These are phyloP conservation scores for Trametes maxima DNA, from an alignment of 768 basidiomycete species.

Conservation along the genomic window DNA sequence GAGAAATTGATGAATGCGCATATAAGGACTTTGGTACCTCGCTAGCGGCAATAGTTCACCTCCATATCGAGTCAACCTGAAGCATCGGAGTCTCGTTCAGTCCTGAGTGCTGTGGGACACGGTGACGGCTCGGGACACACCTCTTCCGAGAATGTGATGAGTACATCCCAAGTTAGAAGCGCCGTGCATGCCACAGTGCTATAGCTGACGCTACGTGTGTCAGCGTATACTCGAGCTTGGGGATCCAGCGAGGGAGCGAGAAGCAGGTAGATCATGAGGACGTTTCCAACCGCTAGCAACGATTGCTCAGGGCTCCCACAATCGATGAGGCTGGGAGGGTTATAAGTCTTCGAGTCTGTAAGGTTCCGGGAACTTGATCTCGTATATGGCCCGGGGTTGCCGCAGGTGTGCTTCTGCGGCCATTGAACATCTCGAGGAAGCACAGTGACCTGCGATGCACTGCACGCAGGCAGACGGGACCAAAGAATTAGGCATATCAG, in stretches of 20 bases:
- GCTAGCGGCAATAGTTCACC: constrained; percentile 7
- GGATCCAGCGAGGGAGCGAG: background rate
- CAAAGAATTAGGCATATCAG: too few relatives aligned
- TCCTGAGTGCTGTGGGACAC: too few relatives aligned
- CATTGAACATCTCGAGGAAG: too few relatives aligned
- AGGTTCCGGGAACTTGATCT: too few relatives aligned
- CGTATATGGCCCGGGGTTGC: too few relatives aligned
- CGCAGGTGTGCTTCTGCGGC: too few relatives aligned
- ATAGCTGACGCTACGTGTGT: constrained; percentile 13
- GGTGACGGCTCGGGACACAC: background rate
- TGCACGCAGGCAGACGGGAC: too few relatives aligned
- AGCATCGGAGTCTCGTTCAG: background rate
- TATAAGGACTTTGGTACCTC: background rate
- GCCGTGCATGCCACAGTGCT: constrained; percentile 20
- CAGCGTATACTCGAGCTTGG: background rate
- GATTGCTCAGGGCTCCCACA: too few relatives aligned
- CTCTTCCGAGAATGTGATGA: constrained; percentile 21
- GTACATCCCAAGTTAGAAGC: constrained; percentile 21
- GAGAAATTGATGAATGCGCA: background rate
- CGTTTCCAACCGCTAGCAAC: background rate
- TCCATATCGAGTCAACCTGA: constrained; percentile 31
- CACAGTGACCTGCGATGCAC: too few relatives aligned
- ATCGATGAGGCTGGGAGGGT: too few relatives aligned
- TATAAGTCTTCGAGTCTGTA: too few relatives aligned
- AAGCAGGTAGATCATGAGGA: background rate